Conservation (phyloP, 2,329 filamentous ascomycete genomes). For the Alternaria arbusti region DNA sequence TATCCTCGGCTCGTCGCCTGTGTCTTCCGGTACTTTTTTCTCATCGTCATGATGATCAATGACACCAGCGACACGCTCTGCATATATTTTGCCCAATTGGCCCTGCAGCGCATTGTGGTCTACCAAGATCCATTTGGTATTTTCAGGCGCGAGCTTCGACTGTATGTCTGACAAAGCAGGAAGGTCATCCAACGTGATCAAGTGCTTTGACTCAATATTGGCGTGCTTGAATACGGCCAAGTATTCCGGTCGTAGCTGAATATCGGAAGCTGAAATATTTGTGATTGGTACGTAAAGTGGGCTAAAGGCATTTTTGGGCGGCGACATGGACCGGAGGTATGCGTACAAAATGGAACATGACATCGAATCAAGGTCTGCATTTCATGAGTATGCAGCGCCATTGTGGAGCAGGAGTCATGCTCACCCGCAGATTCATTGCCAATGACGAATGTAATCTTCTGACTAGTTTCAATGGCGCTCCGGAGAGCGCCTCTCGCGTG, state of each 20-base stretch:
- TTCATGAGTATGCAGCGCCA: conserved; percentile 13
- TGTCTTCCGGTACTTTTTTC: conserved; percentile 56
- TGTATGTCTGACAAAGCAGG: conserved; percentile 60
- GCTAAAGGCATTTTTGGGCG: conserved; percentile 53
- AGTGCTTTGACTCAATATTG: conserved; percentile 63
- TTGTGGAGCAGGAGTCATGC: conserved; percentile 7
- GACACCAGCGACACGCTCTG: conserved; percentile 64
- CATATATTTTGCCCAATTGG: conserved; percentile 61
- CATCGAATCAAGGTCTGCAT: conserved; percentile 78
- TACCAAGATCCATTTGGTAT: conserved; percentile 74
- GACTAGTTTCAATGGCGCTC: conserved; percentile 47
- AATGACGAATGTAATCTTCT: conserved; percentile 57
- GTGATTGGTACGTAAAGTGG: conserved; percentile 73
- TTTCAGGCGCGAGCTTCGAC: conserved; percentile 55
- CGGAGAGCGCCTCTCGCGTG: conserved; percentile 54
- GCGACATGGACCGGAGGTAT: conserved; percentile 70
- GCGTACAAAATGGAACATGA: conserved; percentile 76
- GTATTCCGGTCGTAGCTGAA: conserved; percentile 76
- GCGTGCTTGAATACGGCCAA: conserved; percentile 68
- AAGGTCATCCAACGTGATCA: conserved; percentile 70
- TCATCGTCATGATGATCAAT: conserved; percentile 85
- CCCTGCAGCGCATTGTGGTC: conserved; percentile 80
- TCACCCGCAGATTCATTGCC: conserved; percentile 61
- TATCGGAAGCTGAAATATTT: conserved; percentile 71
- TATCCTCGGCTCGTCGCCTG: conserved; percentile 62